Conservation (phyloP, 352 stramenopile species). For the Globisporangium yorkense region DNA sequence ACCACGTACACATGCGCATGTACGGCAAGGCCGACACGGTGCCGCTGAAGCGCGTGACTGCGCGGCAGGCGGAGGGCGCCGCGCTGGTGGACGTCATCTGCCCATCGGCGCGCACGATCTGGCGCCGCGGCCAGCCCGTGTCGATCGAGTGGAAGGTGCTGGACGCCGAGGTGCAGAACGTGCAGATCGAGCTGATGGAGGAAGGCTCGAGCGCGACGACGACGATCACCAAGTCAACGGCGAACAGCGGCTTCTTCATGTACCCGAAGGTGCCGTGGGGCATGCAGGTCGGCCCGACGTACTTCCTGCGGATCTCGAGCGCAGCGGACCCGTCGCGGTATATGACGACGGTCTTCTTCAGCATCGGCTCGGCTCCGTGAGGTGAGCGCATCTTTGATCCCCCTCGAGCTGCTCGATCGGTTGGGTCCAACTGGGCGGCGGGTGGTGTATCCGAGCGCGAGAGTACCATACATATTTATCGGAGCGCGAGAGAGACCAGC, state of each 20-base stretch:
- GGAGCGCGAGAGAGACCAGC: neutral
- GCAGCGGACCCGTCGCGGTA: slow-evolving; percentile 31
- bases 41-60: slow-evolving; percentile 15
- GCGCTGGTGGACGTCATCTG: slow-evolving; percentile 34
- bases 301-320: slow-evolving; percentile 68
- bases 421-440: neutral
- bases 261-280: slow-evolving; percentile 81
- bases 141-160: slow-evolving; percentile 72
- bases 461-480: slow-evolving; percentile 6
- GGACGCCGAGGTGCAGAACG: slow-evolving; percentile 32
- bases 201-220: slow-evolving; percentile 60
- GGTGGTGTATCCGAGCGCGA: neutral
- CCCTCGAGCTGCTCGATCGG: neutral
- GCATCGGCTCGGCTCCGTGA: slow-evolving; percentile 49
- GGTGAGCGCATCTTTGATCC: too few relatives aligned
- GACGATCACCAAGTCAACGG: slow-evolving; percentile 41
- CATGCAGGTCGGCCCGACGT: slow-evolving; percentile 69
- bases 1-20: slow-evolving; percentile 51
- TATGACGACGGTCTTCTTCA: slow-evolving; percentile 61
- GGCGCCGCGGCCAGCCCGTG: slow-evolving; percentile 63
- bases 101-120: slow-evolving; percentile 44
- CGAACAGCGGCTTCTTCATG: slow-evolving; percentile 68
- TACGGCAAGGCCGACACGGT: slow-evolving; percentile 34
- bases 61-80: slow-evolving; percentile 29
- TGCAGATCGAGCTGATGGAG: slow-evolving; percentile 71